Evolutionary conservation across 78 protist genomes (phyloP), one percentile per base, ranked within the genome.

Genomic region (Cavenderia fasciculata): DNA sequence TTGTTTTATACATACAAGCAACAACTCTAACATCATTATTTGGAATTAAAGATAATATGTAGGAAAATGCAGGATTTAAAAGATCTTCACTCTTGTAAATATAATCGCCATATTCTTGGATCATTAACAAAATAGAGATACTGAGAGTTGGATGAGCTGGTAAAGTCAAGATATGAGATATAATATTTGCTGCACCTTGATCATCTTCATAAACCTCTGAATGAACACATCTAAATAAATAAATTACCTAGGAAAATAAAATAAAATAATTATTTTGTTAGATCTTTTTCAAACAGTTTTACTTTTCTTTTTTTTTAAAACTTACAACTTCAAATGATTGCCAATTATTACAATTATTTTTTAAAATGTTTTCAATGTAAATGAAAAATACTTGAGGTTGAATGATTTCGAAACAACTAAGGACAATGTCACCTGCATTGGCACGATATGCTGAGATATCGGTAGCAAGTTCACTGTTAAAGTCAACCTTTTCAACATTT

Each of bases 291-390:
- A 52, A 82, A 68, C 51, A 70, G 68, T 18, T 34, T 82, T n/a
- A n/a, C n/a, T n/a, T n/a, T n/a, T n/a, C n/a, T n/a, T n/a, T n/a
- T n/a, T n/a, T n/a, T n/a, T n/a, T n/a, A n/a, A n/a, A n/a, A 61
- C 69, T 63, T 63, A 63, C 72, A 5, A 82, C 90, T 57, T 82
- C 90, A 52, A 38, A 79, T 34, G 88, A 79, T 66, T 79, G 88
- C 88, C 88, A 79, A 23, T 63, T 51, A 52, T 79, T 79, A 41
- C 88, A 79, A 52, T 79, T 47, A 52, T 38, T 79, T 52, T 51
- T 79, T 49, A 66, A 62, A 41, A 79, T 41, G 41, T 66, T 52
- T 21, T 79, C 54, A 6, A 52, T 34, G 41, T 38, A 79, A 7
- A 65, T 43, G 21, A 79, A n/a, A 66, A 66, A 79, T 29, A 36